Percentiles rank a stretch among this genome's conserved stretches.
These are phyloP conservation scores for Colletotrichum scovillei DNA, from an alignment of 2,329 filamentous ascomycete species.

Conservation along the genomic window DNA sequence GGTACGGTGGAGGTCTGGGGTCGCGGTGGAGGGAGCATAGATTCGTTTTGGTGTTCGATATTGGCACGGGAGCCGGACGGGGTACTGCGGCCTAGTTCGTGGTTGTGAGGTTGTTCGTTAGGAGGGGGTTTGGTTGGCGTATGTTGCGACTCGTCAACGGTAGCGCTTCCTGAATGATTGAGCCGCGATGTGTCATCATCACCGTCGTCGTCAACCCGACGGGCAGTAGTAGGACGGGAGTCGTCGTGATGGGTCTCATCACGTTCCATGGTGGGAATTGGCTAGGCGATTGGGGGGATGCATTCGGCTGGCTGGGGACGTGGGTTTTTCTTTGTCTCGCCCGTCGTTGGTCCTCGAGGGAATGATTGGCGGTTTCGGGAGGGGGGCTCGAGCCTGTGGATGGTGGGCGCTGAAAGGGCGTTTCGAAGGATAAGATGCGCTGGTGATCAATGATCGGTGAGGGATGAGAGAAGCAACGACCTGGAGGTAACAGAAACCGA, in stretches of 20 bases:
- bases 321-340: conserved; percentile 5
- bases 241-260: conserved; percentile 44
- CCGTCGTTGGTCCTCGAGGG: neutral
- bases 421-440: neutral
- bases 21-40: conserved; percentile 39
- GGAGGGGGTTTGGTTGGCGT: conserved; percentile 14
- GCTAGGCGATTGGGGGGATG: conserved; percentile 22
- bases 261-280: conserved; percentile 48
- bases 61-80: conserved; percentile 16
- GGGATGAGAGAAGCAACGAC: neutral
- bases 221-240: conserved; percentile 39
- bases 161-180: conserved; percentile 9
- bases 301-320: conserved; percentile 30
- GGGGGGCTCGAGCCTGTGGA: neutral
- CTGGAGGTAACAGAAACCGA: neutral
- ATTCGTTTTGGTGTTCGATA: conserved; percentile 21
- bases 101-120: neutral
- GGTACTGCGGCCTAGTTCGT: neutral
- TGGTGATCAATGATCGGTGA: neutral
- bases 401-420: neutral
- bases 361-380: neutral
- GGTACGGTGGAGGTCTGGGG: conserved; percentile 32
- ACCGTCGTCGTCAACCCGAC: conserved; percentile 31
- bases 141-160: conserved; percentile 18
- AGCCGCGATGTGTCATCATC: conserved; percentile 33